Evolutionary conservation across 257 asterid species (phyloP).

Genomic region (Haberlea rhodopensis): DNA sequence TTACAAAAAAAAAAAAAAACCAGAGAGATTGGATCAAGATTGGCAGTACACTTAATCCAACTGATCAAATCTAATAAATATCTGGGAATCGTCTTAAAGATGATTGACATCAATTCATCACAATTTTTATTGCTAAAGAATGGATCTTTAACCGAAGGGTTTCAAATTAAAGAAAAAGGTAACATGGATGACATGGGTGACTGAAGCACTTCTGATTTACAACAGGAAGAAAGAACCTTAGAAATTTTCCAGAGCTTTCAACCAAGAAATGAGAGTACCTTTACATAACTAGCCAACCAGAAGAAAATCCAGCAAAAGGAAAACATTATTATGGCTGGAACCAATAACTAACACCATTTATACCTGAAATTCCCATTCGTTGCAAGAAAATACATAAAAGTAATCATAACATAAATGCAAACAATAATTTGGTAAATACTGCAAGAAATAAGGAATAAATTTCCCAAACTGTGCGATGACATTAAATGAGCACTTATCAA

Average conservation of each 20-base stretch:
- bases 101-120: too few species aligned
- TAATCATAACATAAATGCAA: background rate
- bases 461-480: background rate
- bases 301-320: background rate
- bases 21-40: background rate
- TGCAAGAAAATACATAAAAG: background rate
- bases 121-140: too few species aligned
- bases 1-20: background rate
- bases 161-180: background rate
- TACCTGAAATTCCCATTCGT: background rate
- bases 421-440: background rate
- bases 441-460: background rate
- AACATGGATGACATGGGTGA: background rate
- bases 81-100: background rate
- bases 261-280: background rate
- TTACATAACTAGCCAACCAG: background rate
- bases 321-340: background rate
- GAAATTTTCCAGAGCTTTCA: background rate
- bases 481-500: slow-evolving; percentile 1
- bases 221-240: background rate
- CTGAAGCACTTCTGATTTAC: background rate
- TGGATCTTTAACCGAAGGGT: background rate
- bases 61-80: background rate
- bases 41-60: too few species aligned
- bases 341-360: background rate